Conservation (phyloP, 2,329 filamentous ascomycete genomes). For the Alternaria incomplexa region DNA sequence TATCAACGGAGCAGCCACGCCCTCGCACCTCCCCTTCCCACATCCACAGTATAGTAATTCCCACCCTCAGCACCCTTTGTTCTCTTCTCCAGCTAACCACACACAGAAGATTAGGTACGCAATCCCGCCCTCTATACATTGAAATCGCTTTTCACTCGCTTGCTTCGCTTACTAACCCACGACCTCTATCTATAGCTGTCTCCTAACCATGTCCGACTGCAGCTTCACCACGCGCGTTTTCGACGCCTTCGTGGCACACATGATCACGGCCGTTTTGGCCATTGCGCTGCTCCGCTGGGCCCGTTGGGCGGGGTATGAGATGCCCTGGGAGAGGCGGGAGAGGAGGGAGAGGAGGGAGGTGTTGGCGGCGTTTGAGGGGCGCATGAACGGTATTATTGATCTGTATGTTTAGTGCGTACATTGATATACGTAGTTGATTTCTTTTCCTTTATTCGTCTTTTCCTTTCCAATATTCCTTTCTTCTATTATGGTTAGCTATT, state of each 20-base stretch:
- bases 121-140: too few relatives aligned
- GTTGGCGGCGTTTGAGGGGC: background rate
- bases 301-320: background rate
- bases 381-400: background rate
- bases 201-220: background rate
- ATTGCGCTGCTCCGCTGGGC: background rate
- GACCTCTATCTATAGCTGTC: background rate
- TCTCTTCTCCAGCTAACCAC: too few relatives aligned
- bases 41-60: too few relatives aligned
- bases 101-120: too few relatives aligned
- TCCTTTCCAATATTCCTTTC: accelerated
- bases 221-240: background rate
- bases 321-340: background rate
- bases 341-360: background rate
- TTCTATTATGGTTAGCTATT: background rate
- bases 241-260: background rate
- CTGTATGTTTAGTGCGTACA: background rate
- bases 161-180: too few relatives aligned
- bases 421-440: background rate
- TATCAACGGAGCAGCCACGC: too few relatives aligned
- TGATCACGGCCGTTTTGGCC: background rate
- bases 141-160: too few relatives aligned
- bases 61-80: too few relatives aligned
- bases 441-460: background rate
- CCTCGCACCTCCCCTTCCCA: too few relatives aligned